These are phyloP conservation scores for Friedmanniomyces endolithicus DNA, from an alignment of 495 filamentous ascomycete species.

Conservation along the genomic window DNA sequence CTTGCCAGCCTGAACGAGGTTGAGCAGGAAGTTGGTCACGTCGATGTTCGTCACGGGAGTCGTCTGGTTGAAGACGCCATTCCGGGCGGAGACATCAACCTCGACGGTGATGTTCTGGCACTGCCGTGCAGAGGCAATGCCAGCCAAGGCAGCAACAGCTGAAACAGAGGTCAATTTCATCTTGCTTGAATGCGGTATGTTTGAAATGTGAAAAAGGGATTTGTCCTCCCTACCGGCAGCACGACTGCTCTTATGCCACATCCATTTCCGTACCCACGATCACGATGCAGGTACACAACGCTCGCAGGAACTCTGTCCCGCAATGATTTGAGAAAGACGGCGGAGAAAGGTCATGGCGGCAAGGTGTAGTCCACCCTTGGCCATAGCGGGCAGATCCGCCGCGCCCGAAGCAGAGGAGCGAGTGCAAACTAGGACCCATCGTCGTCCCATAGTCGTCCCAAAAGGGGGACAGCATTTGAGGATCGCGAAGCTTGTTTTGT, in stretches of 20 bases:
- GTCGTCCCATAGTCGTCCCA: not conserved
- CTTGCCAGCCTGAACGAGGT: slow-evolving; percentile 26
- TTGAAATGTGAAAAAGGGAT: not conserved
- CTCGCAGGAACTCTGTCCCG: not conserved
- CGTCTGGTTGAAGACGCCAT: slow-evolving; percentile 29
- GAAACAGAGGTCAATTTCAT: slow-evolving; percentile 12
- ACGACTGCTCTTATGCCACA: not conserved
- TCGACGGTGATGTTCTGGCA: slow-evolving; percentile 33
- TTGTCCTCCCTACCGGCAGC: not conserved
- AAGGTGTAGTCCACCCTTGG: no score
- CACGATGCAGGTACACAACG: not conserved
- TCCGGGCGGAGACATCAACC: slow-evolving; percentile 29
- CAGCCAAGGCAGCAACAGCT: slow-evolving; percentile 11
- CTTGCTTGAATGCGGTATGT: not conserved
- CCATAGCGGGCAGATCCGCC: no score
- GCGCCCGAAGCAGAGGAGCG: no score
- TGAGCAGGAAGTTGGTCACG: slow-evolving; percentile 30
- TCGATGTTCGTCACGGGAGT: slow-evolving; percentile 31
- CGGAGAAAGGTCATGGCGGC: not conserved
- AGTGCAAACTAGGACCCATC: not conserved
- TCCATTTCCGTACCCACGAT: no score
- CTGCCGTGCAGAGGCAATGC: slow-evolving; percentile 23
- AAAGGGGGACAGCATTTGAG: not conserved
- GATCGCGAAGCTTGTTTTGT: not conserved
- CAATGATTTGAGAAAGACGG: slow-evolving; percentile 5